Evolutionary conservation across 1,284 basidiomycete species (phyloP).

Genomic region (Ceratobasidium sp.): DNA sequence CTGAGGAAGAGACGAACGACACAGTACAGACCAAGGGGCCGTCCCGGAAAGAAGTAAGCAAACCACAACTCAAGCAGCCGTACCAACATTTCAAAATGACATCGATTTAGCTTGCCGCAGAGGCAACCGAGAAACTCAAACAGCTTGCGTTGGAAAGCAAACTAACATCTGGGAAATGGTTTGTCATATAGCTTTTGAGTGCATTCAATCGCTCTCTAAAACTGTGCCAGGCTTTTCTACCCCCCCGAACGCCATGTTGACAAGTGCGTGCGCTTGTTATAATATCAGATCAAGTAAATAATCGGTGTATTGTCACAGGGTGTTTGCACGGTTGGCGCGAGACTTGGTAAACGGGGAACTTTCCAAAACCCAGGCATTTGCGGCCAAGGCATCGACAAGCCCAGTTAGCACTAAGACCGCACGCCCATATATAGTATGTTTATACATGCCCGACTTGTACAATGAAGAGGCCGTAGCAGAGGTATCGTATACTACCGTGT

Average conservation of each 20-base stretch:
- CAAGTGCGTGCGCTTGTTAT: constrained; percentile 18
- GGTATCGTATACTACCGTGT: constrained; percentile 51
- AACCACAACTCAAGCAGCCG: too few relatives aligned
- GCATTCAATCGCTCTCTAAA: too few relatives aligned
- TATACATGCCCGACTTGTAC: constrained; percentile 74
- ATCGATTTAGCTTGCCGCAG: constrained; percentile 58
- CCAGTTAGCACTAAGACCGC: constrained; percentile 55
- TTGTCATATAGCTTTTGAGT: too few relatives aligned
- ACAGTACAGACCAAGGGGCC: constrained; percentile 75
- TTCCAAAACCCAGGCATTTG: constrained; percentile 58
- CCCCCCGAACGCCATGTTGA: constrained; percentile 65
- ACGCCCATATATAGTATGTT: constrained; percentile 66
- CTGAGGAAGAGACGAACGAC: constrained; percentile 69
- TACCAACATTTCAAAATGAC: too few relatives aligned
- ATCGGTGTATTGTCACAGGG: too few relatives aligned
- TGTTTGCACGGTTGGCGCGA: constrained; percentile 47
- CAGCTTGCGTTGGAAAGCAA: constrained; percentile 61
- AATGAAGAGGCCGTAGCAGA: constrained; percentile 63
- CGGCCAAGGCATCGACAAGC: constrained; percentile 69
- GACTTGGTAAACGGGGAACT: constrained; percentile 69
- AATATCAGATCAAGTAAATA: constrained; percentile 57
- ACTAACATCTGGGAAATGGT: constrained; percentile 72
- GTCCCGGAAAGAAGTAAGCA: constrained; percentile 65
- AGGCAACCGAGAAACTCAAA: constrained; percentile 64
- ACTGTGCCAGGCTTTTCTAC: constrained; percentile 62